Conservation (phyloP, 441 rosid genomes). For the Adansonia gregorii region DNA sequence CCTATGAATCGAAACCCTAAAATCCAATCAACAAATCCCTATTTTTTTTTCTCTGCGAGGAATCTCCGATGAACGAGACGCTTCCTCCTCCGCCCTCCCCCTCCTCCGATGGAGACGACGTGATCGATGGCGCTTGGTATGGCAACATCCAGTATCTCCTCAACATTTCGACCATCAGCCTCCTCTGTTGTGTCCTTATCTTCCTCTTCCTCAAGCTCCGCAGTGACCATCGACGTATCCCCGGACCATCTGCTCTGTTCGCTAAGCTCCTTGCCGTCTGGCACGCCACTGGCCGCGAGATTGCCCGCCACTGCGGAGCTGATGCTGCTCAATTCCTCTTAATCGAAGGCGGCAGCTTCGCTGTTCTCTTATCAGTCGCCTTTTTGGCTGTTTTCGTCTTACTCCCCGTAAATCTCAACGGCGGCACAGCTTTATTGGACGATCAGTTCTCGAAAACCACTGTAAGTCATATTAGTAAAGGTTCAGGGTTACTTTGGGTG, state of each 20-base stretch:
- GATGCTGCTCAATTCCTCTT: conserved; percentile 91
- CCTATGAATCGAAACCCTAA: conserved; percentile 24
- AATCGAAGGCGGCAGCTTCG: conserved; percentile 89
- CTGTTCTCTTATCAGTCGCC: conserved; percentile 55
- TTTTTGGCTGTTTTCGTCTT: conserved; percentile 58
- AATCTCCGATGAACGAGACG: conserved; percentile 30
- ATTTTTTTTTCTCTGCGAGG: conserved; percentile 23
- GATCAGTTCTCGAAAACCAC: conserved; percentile 91
- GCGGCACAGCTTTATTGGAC: conserved; percentile 60
- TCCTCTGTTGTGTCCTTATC: conserved; percentile 76
- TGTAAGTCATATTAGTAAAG: conserved; percentile 76
- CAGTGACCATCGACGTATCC: conserved; percentile 88
- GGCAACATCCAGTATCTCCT: conserved; percentile 92
- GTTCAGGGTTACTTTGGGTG: conserved; percentile 78
- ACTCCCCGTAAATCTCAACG: conserved; percentile 78
- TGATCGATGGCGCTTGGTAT: conserved; percentile 66
- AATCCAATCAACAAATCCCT: conserved; percentile 28
- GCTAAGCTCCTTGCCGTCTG: conserved; percentile 89
- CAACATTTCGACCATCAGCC: conserved; percentile 80
- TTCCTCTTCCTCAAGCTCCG: conserved; percentile 92
- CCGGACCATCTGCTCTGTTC: conserved; percentile 71
- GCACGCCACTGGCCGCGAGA: conserved; percentile 87
- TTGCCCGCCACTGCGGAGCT: conserved; percentile 91
- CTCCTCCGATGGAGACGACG: conserved; percentile 36
- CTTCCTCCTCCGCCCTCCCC: conserved; percentile 47